phyloP scores from a whole-genome alignment of 495 filamentous ascomycete species.

The Tetracladium marchalianum region DNA sequence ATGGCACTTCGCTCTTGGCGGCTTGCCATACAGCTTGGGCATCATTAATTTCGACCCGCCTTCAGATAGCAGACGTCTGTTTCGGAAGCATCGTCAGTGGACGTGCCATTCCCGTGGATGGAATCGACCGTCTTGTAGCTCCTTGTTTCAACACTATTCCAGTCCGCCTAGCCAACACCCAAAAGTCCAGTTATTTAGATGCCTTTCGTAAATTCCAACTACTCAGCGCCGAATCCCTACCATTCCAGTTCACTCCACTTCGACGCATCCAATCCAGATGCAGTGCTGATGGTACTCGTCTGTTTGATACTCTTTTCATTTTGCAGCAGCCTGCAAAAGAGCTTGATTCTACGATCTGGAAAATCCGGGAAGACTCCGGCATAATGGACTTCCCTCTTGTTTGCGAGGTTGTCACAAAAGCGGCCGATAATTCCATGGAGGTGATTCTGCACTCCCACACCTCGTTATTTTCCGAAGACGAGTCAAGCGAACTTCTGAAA shows the following conservation, averaged over 20 bases:
- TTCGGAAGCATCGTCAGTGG: constrained; percentile 77
- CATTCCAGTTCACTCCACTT: constrained; percentile 60
- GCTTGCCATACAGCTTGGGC: constrained; percentile 64
- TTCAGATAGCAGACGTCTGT: constrained; percentile 53
- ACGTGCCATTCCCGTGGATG: constrained; percentile 51
- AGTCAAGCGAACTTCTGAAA: constrained; percentile 4
- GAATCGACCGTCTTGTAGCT: constrained; percentile 61
- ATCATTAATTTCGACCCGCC: constrained; percentile 39
- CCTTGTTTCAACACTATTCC: constrained; percentile 89
- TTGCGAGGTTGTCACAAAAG: constrained; percentile 53
- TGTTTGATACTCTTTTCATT: constrained; percentile 73
- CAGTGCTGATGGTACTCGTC: constrained; percentile 26
- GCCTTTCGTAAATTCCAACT: constrained; percentile 39
- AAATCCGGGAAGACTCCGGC: constrained; percentile 53
- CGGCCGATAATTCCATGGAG: constrained; percentile 29
- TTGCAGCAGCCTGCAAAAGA: constrained; percentile 45
- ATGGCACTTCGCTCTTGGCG: constrained; percentile 51
- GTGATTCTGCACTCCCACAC: constrained; percentile 35
- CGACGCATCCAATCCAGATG: constrained; percentile 46
- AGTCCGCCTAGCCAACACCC: constrained; percentile 41
- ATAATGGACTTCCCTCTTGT: constrained; percentile 70
- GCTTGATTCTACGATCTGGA: constrained; percentile 54
- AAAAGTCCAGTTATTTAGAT: constrained; percentile 16
- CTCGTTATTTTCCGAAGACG: constrained; percentile 4
- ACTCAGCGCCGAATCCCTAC: constrained; percentile 45